These are phyloP conservation scores for Apostasia ramifera DNA, from an alignment of 106 monocot genomes.

Conservation along the genomic window DNA sequence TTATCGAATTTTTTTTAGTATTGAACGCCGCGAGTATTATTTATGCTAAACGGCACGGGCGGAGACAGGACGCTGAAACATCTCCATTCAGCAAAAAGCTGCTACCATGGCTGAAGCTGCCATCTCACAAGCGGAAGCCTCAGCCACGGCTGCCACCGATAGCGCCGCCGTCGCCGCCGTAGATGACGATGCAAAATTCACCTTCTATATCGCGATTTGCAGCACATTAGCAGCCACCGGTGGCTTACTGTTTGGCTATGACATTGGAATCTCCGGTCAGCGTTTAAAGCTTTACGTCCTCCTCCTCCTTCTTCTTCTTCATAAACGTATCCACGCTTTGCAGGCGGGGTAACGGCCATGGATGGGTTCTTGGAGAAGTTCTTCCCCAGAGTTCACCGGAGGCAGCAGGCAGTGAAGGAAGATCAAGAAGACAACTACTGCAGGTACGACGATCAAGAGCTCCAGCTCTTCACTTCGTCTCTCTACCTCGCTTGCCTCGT, in stretches of 20 bases:
- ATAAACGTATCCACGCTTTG: neutral
- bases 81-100: too few relatives aligned
- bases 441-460: slow-evolving; percentile 70
- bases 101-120: too few relatives aligned
- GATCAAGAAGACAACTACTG: slow-evolving; percentile 64
- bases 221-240: slow-evolving; percentile 20
- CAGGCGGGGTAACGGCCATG: slow-evolving; percentile 78
- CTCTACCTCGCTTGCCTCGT: slow-evolving; percentile 60
- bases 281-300: neutral
- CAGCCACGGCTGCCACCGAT: neutral
- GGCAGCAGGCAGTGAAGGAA: slow-evolving; percentile 18
- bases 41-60: too few relatives aligned
- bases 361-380: slow-evolving; percentile 58
- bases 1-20: too few relatives aligned
- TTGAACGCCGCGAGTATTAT: too few relatives aligned
- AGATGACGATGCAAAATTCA: slow-evolving; percentile 12
- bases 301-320: neutral
- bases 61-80: too few relatives aligned
- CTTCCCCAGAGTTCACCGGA: slow-evolving; percentile 48
- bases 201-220: slow-evolving; percentile 15
- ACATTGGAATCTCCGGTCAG: slow-evolving; percentile 26
- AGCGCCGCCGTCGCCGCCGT: neutral
- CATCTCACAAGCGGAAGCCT: neutral
- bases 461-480: slow-evolving; percentile 78
- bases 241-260: slow-evolving; percentile 30